phyloP scores from a whole-genome alignment of 192 early-diverging fungal genomes.

The Phlyctochytrium bullatum region DNA sequence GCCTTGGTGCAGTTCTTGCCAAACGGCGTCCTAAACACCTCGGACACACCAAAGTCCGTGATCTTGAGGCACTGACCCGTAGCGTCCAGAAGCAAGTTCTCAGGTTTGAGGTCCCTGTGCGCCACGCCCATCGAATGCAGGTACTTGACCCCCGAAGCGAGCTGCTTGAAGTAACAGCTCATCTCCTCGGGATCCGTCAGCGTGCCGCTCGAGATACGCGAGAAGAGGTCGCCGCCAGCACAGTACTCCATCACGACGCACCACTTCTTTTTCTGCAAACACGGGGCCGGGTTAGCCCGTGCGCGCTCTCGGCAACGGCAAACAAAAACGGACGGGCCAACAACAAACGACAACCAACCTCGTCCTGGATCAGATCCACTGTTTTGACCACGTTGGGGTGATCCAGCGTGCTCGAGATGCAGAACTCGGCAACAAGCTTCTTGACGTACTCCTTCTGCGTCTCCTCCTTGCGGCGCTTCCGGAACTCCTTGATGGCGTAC shows the following conservation, averaged over 20 bases:
- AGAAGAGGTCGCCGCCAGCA: slow-evolving; percentile 88
- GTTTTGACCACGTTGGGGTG: slow-evolving; percentile 91
- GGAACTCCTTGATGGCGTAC: slow-evolving; percentile 93
- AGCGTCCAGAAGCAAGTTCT: slow-evolving; percentile 85
- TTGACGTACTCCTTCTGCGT: slow-evolving; percentile 91
- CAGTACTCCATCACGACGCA: slow-evolving; percentile 92
- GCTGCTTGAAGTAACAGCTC: slow-evolving; percentile 92
- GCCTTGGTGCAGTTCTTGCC: slow-evolving; percentile 73
- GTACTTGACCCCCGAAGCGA: slow-evolving; percentile 84
- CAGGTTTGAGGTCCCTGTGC: slow-evolving; percentile 89
- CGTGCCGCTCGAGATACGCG: slow-evolving; percentile 66
- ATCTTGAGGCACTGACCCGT: slow-evolving; percentile 83
- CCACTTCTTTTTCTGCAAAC: slow-evolving; percentile 39
- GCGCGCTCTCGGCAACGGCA: background rate
- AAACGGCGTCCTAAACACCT: slow-evolving; percentile 91
- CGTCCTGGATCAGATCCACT: slow-evolving; percentile 94
- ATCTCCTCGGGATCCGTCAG: slow-evolving; percentile 73
- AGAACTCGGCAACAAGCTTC: slow-evolving; percentile 94
- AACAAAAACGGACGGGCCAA: slow-evolving; percentile 27
- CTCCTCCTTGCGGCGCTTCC: slow-evolving; percentile 81
- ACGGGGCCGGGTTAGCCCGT: background rate
- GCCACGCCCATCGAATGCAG: slow-evolving; percentile 94
- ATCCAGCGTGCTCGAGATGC: slow-evolving; percentile 86
- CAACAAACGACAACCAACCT: slow-evolving; percentile 52
- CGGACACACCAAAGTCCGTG: slow-evolving; percentile 97